Conservation (phyloP, 2,329 filamentous ascomycete species). For the Phoma sp. region DNA sequence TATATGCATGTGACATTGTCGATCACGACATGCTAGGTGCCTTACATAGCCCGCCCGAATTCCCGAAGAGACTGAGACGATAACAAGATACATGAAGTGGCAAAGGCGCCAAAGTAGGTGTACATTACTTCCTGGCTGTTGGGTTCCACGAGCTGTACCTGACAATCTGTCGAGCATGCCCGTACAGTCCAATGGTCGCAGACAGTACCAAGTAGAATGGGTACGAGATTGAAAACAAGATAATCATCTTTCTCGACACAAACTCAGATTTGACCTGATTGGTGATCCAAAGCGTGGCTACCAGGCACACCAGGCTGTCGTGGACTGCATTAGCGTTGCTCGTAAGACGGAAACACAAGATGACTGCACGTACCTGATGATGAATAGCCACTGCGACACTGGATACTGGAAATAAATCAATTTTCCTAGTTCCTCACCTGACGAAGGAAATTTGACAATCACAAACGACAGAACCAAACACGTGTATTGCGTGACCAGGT, state of each 20-base stretch:
- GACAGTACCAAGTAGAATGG: conserved; percentile 54
- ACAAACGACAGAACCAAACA: conserved; percentile 56
- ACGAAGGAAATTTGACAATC: conserved; percentile 53
- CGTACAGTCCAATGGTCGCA: conserved; percentile 55
- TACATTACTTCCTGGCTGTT: conserved; percentile 47
- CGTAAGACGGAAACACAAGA: neutral
- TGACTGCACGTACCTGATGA: conserved; percentile 48
- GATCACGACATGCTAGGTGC: neutral
- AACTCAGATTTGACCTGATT: conserved; percentile 56
- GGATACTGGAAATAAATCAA: conserved; percentile 58
- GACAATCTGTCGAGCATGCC: conserved; percentile 55
- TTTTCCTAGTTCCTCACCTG: conserved; percentile 45
- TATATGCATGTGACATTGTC: neutral
- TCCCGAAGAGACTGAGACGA: neutral
- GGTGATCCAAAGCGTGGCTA: conserved; percentile 56
- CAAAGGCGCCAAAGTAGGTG: neutral
- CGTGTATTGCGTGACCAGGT: conserved; percentile 57
- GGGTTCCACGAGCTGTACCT: conserved; percentile 57
- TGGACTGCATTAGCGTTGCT: conserved; percentile 23
- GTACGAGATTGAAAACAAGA: conserved; percentile 53
- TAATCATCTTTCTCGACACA: conserved; percentile 50
- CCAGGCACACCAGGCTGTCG: conserved; percentile 50
- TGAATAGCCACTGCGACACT: conserved; percentile 56
- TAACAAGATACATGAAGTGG: neutral
- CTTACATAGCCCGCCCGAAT: neutral